These are phyloP conservation scores for Podaxis pistillaris DNA, from an alignment of 768 basidiomycete species.

Conservation along the genomic window DNA sequence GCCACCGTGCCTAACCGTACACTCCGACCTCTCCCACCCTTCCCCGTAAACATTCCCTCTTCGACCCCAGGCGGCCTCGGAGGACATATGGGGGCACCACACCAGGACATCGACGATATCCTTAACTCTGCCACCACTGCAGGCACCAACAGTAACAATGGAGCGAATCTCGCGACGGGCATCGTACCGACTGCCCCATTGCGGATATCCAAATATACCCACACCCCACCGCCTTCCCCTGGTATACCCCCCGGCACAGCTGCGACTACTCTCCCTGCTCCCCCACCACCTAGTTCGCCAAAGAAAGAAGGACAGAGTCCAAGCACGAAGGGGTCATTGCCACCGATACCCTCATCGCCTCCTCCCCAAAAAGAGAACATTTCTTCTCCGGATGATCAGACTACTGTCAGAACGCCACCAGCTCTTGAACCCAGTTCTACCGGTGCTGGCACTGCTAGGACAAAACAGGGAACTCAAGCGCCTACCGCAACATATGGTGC, in stretches of 20 bases:
- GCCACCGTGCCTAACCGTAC: not conserved
- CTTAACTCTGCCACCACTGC: not conserved
- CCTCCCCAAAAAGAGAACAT: not conserved
- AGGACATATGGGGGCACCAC: not conserved
- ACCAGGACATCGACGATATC: not conserved
- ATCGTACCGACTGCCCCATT: not conserved
- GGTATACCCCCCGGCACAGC: not conserved
- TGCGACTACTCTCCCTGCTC: not conserved
- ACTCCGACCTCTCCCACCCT: not conserved
- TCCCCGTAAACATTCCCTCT: not conserved
- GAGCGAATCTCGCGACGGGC: not conserved
- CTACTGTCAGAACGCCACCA: no score
- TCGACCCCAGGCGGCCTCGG: not conserved
- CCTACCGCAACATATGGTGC: no score
- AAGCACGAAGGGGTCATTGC: not conserved
- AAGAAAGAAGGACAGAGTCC: not conserved
- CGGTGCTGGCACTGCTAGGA: no score
- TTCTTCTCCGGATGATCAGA: no score
- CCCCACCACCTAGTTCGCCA: not conserved
- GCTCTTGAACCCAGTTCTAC: no score
- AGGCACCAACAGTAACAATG: not conserved
- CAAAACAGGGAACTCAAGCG: no score
- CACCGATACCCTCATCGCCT: not conserved
- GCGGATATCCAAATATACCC: not conserved
- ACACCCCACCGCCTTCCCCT: not conserved